Base-by-base conservation (phyloP, 306 rosid genomes). In the Dryas octopetala region DNA sequence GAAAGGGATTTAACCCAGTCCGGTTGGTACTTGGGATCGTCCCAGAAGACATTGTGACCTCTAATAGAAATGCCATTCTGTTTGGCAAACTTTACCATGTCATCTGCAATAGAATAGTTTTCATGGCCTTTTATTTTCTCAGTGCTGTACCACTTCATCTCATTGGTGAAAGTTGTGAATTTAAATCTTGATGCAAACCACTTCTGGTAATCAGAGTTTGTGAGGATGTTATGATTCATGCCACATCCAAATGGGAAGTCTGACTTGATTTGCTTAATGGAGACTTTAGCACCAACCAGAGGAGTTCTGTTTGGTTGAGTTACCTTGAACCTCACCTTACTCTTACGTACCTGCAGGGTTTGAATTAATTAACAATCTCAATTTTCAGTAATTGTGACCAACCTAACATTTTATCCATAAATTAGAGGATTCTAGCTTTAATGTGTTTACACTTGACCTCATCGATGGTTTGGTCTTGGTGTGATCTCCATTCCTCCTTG, bases 111-210 rank as follows among this genome's bases (percentile, higher is more conserved):
- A 3, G 92, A 83, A 55, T 91, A 87, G 88, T 89, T 91, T 66
- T 89, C 97, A 43, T 74, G 69, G 40, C 95, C 92, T 77, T 59
- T 78, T 43, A 10, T 49, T 61, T 13, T 79, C 81, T 91, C 95
- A 11, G 84, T 91, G 75, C 91, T 85, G 38, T 89, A 89, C 97
- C 97, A 91, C 75, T 91, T 91, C 97, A 91, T 91, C 78, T 78
- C 88, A 38, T 91, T 91, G 72, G 95, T 89, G 86, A 89, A 91
- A 53, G 91, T 88, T 45, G 97, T 82, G 48, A 40, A 77, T 62
- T 75, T 81, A 82, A 91, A 91, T 80, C 97, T 89, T 52, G 85
- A 71, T 41, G 73, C 43, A 73, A 89, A 91, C 97, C 92, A 89
- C 1, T 44, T 78, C 80, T 84, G 91, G 82, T 91, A 89, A 1